These are phyloP conservation scores for Toxicodendron radicans DNA, from an alignment of 345 rosid genomes.

Conservation along the genomic window DNA sequence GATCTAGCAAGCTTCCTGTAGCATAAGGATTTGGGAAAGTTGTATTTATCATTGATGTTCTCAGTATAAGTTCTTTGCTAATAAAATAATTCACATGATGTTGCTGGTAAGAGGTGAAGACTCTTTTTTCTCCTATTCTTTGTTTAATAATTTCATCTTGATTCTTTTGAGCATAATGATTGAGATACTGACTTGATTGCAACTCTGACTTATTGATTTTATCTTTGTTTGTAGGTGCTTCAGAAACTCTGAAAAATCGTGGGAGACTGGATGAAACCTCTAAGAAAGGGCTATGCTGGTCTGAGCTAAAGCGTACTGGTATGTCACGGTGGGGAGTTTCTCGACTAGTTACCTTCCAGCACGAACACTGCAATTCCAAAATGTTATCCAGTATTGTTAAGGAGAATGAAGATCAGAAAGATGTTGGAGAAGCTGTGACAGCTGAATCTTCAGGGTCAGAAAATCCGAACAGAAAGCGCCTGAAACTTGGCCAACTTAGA, in stretches of 20 bases:
- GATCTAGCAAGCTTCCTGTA: no score
- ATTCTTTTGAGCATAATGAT: neutral
- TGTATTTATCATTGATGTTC: no score
- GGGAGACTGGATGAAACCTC: constrained; percentile 31
- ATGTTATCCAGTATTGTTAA: constrained; percentile 29
- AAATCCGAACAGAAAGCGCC: constrained; percentile 41
- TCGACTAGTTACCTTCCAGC: constrained; percentile 26
- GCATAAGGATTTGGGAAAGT: no score
- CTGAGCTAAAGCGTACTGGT: constrained; percentile 37
- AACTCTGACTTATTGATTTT: constrained; percentile 11
- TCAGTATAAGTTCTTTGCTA: no score
- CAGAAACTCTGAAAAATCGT: constrained; percentile 19
- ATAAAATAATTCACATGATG: no score
- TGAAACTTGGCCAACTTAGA: constrained; percentile 19
- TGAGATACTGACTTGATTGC: neutral
- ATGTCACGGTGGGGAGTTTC: constrained; percentile 47
- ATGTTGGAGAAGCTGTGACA: constrained; percentile 30
- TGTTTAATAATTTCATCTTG: neutral
- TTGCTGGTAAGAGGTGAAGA: neutral
- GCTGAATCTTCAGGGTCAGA: constrained; percentile 30
- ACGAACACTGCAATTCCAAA: constrained; percentile 22
- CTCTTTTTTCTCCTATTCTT: neutral
- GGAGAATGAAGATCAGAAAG: constrained; percentile 37
- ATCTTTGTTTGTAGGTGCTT: constrained; percentile 13
- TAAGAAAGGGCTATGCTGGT: constrained; percentile 41